Evolutionary conservation across 169 alveolate genomes (phyloP), one percentile per base, ranked within the genome.

Genomic region (Cryptosporidium viatorum): DNA sequence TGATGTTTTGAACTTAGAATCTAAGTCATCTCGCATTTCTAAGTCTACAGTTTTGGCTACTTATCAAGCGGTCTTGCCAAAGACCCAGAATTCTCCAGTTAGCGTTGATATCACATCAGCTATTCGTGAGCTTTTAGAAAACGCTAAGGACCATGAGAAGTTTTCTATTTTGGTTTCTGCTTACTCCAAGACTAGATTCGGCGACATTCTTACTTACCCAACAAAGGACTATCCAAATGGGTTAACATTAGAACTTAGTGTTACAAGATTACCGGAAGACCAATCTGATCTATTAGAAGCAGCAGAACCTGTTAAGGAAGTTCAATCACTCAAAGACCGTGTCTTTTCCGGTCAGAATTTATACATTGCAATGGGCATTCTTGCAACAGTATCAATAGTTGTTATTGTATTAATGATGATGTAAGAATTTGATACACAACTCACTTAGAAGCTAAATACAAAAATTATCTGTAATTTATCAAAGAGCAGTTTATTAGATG

Each of bases 41-140:
- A 80, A 67, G 74, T 80, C 89, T 14, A 37, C 89, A 41, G 55
- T 80, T 26, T 80, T 80, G 21, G 69, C 29, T 39, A 80, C 89
- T 37, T 60, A 29, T 31, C 60, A 43, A 62, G 51, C 89, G 0
- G 75, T 62, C 23, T 45, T 80, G 9, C 89, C 89, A 41, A 62
- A 51, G 39, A 62, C 80, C 35, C 89, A 41, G 2, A 80, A 80
- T 48, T 37, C 67, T n/a, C 75, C 73, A 6, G 68, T 80, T 43
- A 21, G 33, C 7, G 75, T 80, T 33, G 89, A 80, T 33, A 16
- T 80, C 1, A 62, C 89, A 23, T 31, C 52, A 21, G 62, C 80
- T 18, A 31, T 80, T 41, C 71, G 26, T 26, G 39, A 67, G 1
- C 68, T 80, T 5, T 21, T 80, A 4, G 80, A 62, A 4, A 65